These are phyloP conservation scores for Schizochytrium sp. DNA, from an alignment of 108 stramenopile species.

Conservation along the genomic window DNA sequence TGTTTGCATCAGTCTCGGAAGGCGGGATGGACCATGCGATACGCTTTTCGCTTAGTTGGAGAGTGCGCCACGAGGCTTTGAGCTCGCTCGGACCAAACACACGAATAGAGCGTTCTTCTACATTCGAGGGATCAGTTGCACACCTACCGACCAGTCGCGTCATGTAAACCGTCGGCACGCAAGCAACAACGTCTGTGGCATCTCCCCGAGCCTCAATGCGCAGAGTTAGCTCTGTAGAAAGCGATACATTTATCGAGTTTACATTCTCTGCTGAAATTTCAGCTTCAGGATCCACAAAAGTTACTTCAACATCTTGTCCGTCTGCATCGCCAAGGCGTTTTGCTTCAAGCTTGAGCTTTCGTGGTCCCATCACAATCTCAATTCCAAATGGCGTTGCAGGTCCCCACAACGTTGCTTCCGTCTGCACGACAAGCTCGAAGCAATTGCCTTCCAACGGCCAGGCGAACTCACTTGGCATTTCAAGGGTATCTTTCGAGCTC, in stretches of 20 bases:
- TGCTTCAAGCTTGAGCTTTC: neutral
- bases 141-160: neutral
- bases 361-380: neutral
- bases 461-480: neutral
- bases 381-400: neutral
- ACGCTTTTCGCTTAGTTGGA: neutral
- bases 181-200: neutral
- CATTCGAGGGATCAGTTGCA: neutral
- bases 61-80: neutral
- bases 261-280: neutral
- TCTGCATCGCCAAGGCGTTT: neutral
- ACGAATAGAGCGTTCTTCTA: neutral
- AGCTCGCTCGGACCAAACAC: neutral
- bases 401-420: neutral
- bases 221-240: neutral
- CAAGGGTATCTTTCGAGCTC: neutral
- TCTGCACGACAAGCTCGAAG: neutral
- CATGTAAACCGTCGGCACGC: slow-evolving; percentile 4
- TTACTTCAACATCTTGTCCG: neutral
- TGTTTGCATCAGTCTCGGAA: too few relatives aligned
- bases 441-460: slow-evolving; percentile 20
- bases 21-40: neutral
- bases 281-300: neutral
- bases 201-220: neutral
- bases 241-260: neutral